phyloP scores from a whole-genome alignment of 805 yeast species.

The Metschnikowia cubensis region DNA sequence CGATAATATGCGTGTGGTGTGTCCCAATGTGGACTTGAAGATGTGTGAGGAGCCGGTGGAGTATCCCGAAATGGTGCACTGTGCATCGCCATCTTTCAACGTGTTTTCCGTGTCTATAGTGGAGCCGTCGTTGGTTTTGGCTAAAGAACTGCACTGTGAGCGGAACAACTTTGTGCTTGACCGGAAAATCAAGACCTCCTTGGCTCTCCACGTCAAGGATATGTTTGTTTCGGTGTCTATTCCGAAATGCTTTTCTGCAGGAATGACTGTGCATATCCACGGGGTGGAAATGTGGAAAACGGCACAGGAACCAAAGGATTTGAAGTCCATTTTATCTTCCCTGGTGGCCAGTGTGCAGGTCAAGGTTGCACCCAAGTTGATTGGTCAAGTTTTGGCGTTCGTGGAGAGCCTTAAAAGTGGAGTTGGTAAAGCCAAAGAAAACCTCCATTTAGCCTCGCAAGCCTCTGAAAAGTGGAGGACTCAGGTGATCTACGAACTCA shows the following conservation, averaged over 20 bases:
- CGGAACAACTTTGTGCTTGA: slow-evolving; percentile 8
- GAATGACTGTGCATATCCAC: slow-evolving; percentile 13
- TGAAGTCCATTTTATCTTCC: background rate
- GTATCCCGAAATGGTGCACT: slow-evolving; percentile 20
- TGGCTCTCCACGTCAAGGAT: slow-evolving; percentile 33
- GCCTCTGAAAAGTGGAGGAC: slow-evolving; percentile 19
- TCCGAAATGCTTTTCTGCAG: slow-evolving; percentile 18
- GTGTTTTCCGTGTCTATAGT: slow-evolving; percentile 25
- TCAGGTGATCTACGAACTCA: slow-evolving; percentile 40
- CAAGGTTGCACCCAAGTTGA: slow-evolving; percentile 17
- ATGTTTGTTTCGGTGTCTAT: slow-evolving; percentile 20
- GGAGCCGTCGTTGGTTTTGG: slow-evolving; percentile 35
- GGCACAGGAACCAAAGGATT: background rate
- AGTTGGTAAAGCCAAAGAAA: slow-evolving; percentile 16
- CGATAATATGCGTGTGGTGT: slow-evolving; percentile 43
- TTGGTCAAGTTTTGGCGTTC: slow-evolving; percentile 23
- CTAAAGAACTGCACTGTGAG: slow-evolving; percentile 15
- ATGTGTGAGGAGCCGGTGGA: slow-evolving; percentile 31
- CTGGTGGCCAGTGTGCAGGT: background rate
- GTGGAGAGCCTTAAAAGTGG: slow-evolving; percentile 9
- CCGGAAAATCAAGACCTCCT: slow-evolving; percentile 14
- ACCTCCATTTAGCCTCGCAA: slow-evolving; percentile 15
- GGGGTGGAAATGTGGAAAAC: slow-evolving; percentile 38
- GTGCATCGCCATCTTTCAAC: slow-evolving; percentile 27
- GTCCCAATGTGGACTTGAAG: slow-evolving; percentile 42